phyloP scores from a whole-genome alignment of 306 rosid species.

The Senna siamea region DNA sequence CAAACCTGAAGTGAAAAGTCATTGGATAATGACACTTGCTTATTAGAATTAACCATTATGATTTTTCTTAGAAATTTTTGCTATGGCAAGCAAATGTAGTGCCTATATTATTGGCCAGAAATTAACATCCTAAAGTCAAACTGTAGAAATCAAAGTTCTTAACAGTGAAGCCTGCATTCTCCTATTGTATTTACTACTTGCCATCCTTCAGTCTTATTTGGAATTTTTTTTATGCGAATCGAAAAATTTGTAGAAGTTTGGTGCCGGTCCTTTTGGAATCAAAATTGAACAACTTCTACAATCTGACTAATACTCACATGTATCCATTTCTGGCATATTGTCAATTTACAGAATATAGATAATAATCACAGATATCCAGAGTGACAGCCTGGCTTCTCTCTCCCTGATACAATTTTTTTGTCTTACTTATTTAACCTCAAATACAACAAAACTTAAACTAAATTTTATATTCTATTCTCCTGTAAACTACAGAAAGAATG shows the following conservation, averaged over 20 bases:
- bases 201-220: not conserved
- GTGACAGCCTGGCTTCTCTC: constrained; percentile 12
- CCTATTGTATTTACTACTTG: not conserved
- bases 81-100: not conserved
- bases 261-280: not conserved
- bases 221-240: not conserved
- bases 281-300: not conserved
- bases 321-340: not conserved
- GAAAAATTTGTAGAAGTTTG: not conserved
- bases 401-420: not conserved
- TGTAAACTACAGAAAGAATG: not conserved
- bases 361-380: not conserved
- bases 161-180: no score
- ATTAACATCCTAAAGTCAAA: not conserved
- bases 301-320: not conserved
- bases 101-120: not conserved
- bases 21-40: not conserved
- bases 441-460: not conserved
- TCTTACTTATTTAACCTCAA: not conserved
- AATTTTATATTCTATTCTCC: not conserved
- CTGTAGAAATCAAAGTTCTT: not conserved
- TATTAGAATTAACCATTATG: not conserved
- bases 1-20: not conserved
- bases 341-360: not conserved
- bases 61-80: not conserved